Evolutionary conservation across 2,329 filamentous ascomycete species (phyloP).

Genomic region (Leptosphaerulina australis): DNA sequence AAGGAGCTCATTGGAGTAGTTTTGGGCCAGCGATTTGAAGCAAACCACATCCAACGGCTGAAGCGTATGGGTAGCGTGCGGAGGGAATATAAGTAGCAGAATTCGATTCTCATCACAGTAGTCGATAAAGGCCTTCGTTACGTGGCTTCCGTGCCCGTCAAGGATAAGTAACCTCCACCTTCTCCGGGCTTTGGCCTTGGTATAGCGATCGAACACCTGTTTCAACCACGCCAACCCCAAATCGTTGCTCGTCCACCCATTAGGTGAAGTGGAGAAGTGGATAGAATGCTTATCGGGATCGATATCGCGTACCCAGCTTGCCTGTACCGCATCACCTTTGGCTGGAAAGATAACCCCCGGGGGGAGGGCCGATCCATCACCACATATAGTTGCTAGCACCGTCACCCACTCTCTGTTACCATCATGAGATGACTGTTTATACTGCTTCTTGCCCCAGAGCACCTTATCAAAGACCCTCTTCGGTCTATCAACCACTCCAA

Average conservation of each 20-base stretch:
- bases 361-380: slow-evolving; percentile 13
- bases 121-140: slow-evolving; percentile 19
- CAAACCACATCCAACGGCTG: not conserved
- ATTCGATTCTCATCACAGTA: slow-evolving; percentile 22
- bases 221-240: not conserved
- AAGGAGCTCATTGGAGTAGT: not conserved
- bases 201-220: slow-evolving; percentile 17
- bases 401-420: slow-evolving; percentile 17
- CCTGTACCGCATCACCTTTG: slow-evolving; percentile 3
- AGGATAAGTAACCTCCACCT: slow-evolving; percentile 21
- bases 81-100: slow-evolving; percentile 3
- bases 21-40: not conserved
- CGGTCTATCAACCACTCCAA: not conserved
- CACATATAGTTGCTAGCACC: slow-evolving; percentile 14
- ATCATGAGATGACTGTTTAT: slow-evolving; percentile 6
- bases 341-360: slow-evolving; percentile 18
- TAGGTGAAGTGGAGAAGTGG: slow-evolving; percentile 4
- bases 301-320: slow-evolving; percentile 12
- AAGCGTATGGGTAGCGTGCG: no score
- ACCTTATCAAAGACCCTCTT: not conserved
- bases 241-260: not conserved
- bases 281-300: not conserved
- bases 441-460: not conserved
- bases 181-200: slow-evolving; percentile 17
- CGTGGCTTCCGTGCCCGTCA: slow-evolving; percentile 21